Conservation (phyloP, 352 stramenopile species). For the Pythium phragmiticola region DNA sequence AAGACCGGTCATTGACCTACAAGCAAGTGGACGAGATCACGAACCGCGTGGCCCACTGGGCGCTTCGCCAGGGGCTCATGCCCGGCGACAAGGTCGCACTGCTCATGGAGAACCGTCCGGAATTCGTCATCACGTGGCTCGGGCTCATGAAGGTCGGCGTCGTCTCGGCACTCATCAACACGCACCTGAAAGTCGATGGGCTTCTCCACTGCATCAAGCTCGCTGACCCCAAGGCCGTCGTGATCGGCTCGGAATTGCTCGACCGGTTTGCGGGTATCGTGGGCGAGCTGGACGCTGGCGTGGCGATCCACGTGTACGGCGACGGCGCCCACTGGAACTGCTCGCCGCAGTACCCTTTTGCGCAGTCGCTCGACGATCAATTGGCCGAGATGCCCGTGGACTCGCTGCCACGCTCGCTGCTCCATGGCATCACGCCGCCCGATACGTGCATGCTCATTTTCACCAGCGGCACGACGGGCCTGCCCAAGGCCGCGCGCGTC, state of each 20-base stretch:
- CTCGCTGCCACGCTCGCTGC: background rate
- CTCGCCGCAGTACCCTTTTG: conserved; percentile 25
- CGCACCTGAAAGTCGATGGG: conserved; percentile 54
- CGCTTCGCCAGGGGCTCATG: conserved; percentile 38
- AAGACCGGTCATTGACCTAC: conserved; percentile 49
- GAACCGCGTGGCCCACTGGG: conserved; percentile 84
- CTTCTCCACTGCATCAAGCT: conserved; percentile 76
- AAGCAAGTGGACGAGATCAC: conserved; percentile 52
- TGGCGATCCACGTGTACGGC: conserved; percentile 50
- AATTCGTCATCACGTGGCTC: conserved; percentile 81
- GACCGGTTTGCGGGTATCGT: conserved; percentile 37
- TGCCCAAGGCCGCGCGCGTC: conserved; percentile 78
- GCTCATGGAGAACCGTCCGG: conserved; percentile 83
- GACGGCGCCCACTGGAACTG: conserved; percentile 31
- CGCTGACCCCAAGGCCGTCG: conserved; percentile 59
- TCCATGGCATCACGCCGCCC: conserved; percentile 35
- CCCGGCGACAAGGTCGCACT: conserved; percentile 66
- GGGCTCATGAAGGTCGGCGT: conserved; percentile 82
- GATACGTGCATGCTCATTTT: conserved; percentile 82
- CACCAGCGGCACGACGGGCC: conserved; percentile 82
- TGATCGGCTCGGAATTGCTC: conserved; percentile 75
- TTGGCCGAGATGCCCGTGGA: background rate
- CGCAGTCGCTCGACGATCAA: conserved; percentile 39
- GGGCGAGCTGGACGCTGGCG: conserved; percentile 50
- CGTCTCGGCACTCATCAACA: conserved; percentile 85